Evolutionary conservation across 1,284 basidiomycete species (phyloP), one percentile per base, ranked within the genome.

Genomic region (Mycocalia duriaeana): DNA sequence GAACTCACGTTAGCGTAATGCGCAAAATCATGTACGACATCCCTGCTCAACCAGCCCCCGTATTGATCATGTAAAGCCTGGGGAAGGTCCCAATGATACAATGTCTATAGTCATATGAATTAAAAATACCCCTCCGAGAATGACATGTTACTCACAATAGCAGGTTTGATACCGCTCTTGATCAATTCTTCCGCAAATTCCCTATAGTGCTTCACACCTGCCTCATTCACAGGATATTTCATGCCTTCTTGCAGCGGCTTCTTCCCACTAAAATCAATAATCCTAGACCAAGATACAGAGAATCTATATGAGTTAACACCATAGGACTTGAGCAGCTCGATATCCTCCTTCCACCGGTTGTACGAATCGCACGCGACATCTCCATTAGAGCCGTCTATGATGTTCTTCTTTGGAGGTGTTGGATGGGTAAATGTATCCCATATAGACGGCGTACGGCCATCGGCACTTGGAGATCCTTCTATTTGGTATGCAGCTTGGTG

Each of bases 11-110:
- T 70, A 8, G 87, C 79, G 57, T 85, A 90, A 56, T 75, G 69
- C 22, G 71, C 72, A 52, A 73, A 89, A 61, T 89, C 86, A 28
- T 73, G 63, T 7, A 82, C 69, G 48, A 85, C 75, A 52, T 81
- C 76, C 55, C 77, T 78, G 65, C 81, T 77, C 47, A 88, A 65
- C 82, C 85, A 89, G 2, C 86, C 86, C 19, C 80, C 79, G 62
- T 89, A 89, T 39, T 81, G 73, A 49, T 86, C 77, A 48, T 87
- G 76, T 20, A 89, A 70, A 1, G 65, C 77, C 60, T 84, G 82
- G 4, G 86, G 86, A 4, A 88, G 71, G 57, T 90, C 87, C 86
- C 85, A 89, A 60, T 89, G 85, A 63, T 87, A 87, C 34, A 89
- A 64, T 0, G 85, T 89, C 82, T 85, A 52, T n/a, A 35, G n/a